A percentile compares a stretch with the other conserved stretches of the same genome.
These are phyloP conservation scores for Urtica urens DNA, from an alignment of 306 rosid genomes.

Conservation along the genomic window DNA sequence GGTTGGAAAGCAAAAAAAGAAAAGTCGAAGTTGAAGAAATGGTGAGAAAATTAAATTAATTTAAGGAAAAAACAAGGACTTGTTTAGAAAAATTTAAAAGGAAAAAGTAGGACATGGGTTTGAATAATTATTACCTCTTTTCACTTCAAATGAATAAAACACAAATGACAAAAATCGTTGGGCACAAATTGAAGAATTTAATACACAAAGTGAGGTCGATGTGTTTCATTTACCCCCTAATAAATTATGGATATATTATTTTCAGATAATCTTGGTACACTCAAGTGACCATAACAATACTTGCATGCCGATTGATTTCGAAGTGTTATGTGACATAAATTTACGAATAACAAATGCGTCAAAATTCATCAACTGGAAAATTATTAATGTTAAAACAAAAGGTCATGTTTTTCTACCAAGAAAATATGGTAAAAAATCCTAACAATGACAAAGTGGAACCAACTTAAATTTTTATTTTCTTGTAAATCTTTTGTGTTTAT, in stretches of 20 bases:
- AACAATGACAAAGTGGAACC: neutral
- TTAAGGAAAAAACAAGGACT: neutral
- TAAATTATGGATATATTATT: neutral
- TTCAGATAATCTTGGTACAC: too few species aligned
- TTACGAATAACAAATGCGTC: too few species aligned
- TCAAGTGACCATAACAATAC: too few species aligned
- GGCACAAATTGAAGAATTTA: constrained; percentile 2
- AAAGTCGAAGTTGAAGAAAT: neutral
- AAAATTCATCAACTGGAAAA: too few species aligned
- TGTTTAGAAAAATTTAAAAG: too few species aligned
- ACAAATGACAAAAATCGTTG: constrained; percentile 4
- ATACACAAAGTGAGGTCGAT: constrained; percentile 5
- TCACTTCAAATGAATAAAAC: neutral
- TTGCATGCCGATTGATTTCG: too few species aligned
- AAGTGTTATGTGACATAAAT: too few species aligned
- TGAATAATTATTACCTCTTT: neutral
- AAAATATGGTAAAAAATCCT: too few species aligned
- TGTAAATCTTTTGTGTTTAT: neutral
- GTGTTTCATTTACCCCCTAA: neutral
- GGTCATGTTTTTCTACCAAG: too few species aligned
- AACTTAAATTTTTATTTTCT: neutral
- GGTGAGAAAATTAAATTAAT: neutral
- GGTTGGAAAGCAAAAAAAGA: neutral
- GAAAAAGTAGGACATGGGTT: neutral
- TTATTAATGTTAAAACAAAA: too few species aligned